phyloP scores from a whole-genome alignment of 768 basidiomycete species.

The Chiua virens region DNA sequence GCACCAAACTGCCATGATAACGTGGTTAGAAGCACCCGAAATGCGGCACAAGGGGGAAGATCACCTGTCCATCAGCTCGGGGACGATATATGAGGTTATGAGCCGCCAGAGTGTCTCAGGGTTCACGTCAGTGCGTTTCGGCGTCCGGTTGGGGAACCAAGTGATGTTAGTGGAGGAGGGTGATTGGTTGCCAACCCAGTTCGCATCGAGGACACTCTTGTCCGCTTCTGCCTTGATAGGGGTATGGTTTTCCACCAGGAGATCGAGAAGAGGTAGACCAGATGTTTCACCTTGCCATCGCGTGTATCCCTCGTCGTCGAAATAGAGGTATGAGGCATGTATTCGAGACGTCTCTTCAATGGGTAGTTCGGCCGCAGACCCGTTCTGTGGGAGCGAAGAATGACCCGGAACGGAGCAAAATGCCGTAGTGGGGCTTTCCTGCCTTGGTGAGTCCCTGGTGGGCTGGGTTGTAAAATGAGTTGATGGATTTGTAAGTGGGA shows the following conservation, averaged over 20 bases:
- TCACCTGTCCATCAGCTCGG: slow-evolving; percentile 93
- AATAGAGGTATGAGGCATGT: slow-evolving; percentile 79
- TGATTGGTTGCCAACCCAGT: slow-evolving; percentile 32
- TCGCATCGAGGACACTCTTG: slow-evolving; percentile 23
- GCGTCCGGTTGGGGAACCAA: slow-evolving; percentile 85
- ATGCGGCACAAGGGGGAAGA: slow-evolving; percentile 22
- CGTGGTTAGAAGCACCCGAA: slow-evolving; percentile 13
- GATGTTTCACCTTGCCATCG: slow-evolving; percentile 94
- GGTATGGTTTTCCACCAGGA: slow-evolving; percentile 72
- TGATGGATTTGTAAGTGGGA: slow-evolving; percentile 79
- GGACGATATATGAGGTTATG: slow-evolving; percentile 82
- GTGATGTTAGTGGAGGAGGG: slow-evolving; percentile 40
- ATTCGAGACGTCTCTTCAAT: slow-evolving; percentile 62
- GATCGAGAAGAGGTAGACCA: slow-evolving; percentile 83
- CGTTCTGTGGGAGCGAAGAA: slow-evolving; percentile 28
- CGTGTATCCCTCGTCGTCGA: slow-evolving; percentile 85
- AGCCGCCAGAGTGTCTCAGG: slow-evolving; percentile 87
- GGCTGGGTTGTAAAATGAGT: slow-evolving; percentile 64
- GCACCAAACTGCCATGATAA: slow-evolving; percentile 56
- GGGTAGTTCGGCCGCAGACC: slow-evolving; percentile 40
- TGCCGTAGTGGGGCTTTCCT: slow-evolving; percentile 44
- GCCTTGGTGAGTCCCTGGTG: slow-evolving; percentile 42
- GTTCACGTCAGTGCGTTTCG: slow-evolving; percentile 73
- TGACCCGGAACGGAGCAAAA: slow-evolving; percentile 43
- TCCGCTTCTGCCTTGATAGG: slow-evolving; percentile 37